Conservation (phyloP, 805 yeast genomes). For the Phaffomyces antillensis region DNA sequence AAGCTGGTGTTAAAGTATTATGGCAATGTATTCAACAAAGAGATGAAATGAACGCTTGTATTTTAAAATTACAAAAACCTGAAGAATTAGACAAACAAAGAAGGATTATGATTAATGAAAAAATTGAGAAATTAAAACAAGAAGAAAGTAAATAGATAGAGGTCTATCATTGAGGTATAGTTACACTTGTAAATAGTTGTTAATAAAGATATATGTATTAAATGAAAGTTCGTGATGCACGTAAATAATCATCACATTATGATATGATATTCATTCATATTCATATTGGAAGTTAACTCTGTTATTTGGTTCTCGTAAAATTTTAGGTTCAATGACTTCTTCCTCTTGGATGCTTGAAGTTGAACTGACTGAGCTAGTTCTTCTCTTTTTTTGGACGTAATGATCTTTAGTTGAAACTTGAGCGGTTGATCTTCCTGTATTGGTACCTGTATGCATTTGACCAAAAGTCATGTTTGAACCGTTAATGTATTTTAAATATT, state of each 20-base stretch:
- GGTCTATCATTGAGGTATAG: too few species aligned
- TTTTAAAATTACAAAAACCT: constrained; percentile 50
- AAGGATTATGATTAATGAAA: constrained; percentile 55
- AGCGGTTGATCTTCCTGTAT: constrained; percentile 12
- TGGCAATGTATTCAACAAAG: constrained; percentile 56
- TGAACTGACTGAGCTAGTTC: constrained; percentile 17
- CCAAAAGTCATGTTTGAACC: constrained; percentile 13
- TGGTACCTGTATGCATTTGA: constrained; percentile 17
- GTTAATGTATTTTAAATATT: constrained; percentile 20
- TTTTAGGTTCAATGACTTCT: constrained; percentile 1
- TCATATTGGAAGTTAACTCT: constrained; percentile 12
- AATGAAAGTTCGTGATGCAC: too few species aligned
- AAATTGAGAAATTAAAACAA: constrained; percentile 20
- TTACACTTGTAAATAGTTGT: background rate
- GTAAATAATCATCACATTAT: background rate
- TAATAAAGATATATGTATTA: background rate
- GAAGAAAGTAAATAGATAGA: background rate
- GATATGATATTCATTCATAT: background rate
- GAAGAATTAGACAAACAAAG: constrained; percentile 65
- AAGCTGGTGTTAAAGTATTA: constrained; percentile 57
- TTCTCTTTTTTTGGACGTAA: constrained; percentile 15
- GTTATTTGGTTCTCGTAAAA: constrained; percentile 11
- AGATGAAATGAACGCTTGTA: constrained; percentile 55
- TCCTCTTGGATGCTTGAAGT: constrained; percentile 4
- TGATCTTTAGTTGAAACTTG: constrained; percentile 16